Evolutionary conservation across 306 rosid species (phyloP).

Genomic region (Phaseolus lunatus): DNA sequence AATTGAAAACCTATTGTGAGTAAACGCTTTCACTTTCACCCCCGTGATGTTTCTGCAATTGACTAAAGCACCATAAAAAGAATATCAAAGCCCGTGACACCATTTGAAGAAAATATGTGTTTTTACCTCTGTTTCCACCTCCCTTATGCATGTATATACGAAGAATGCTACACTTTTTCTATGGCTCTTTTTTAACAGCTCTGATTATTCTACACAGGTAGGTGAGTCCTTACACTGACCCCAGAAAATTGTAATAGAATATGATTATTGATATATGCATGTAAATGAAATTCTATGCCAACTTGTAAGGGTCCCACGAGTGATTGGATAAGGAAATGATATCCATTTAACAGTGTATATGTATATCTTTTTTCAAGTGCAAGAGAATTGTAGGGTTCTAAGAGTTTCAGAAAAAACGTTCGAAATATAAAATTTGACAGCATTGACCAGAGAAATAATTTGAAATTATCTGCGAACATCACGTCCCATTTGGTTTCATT

Average conservation of each 20-base stretch:
- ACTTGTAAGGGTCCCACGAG: conserved; percentile 31
- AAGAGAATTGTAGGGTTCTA: background rate
- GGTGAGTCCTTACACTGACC: conserved; percentile 3
- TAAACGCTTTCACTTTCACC: conserved; percentile 23
- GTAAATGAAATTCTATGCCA: conserved; percentile 38
- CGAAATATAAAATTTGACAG: background rate
- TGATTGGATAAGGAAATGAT: conserved; percentile 44
- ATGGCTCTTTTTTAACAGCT: background rate
- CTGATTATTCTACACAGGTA: background rate
- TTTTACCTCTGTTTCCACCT: conserved; percentile 35
- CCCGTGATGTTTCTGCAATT: conserved; percentile 52
- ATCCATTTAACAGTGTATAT: background rate
- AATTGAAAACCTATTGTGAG: background rate
- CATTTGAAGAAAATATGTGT: conserved; percentile 44
- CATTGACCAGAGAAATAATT: conserved; percentile 44
- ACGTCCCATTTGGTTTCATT: conserved; percentile 8
- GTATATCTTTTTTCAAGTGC: background rate
- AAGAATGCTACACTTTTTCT: background rate
- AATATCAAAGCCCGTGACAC: conserved; percentile 54
- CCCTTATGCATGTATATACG: background rate
- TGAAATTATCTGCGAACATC: background rate
- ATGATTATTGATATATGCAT: conserved; percentile 26
- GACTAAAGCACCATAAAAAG: conserved; percentile 29
- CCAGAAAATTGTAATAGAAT: background rate
- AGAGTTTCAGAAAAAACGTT: background rate